phyloP scores from a whole-genome alignment of 805 yeast species.

The Wickerhamiella musiphila region DNA sequence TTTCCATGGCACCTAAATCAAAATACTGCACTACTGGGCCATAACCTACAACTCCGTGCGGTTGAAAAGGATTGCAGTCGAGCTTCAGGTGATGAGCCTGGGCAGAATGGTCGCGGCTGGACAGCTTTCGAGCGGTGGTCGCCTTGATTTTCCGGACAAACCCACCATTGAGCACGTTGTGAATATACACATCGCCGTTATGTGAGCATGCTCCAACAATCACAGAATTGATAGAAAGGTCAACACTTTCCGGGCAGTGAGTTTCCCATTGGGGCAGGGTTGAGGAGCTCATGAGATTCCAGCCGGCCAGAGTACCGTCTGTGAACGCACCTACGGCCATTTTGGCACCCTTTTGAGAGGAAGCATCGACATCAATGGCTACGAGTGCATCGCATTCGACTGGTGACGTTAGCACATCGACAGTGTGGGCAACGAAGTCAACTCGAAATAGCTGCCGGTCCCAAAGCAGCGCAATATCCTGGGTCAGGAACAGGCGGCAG shows the following conservation, averaged over 20 bases:
- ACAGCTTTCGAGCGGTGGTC: conserved; percentile 15
- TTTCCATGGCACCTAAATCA: conserved; percentile 18
- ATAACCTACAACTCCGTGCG: conserved; percentile 17
- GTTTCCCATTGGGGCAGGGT: not conserved
- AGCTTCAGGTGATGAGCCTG: conserved; percentile 13
- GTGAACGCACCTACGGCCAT: conserved; percentile 6
- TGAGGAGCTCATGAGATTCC: conserved; percentile 6
- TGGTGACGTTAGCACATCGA: conserved; percentile 2
- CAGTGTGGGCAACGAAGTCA: conserved; percentile 2
- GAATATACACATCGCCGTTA: conserved; percentile 16
- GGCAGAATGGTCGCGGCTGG: conserved; percentile 12
- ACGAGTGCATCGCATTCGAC: conserved; percentile 1
- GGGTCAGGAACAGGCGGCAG: not conserved
- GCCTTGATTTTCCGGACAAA: conserved; percentile 16
- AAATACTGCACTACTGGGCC: conserved; percentile 17
- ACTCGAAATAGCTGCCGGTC: conserved; percentile 2
- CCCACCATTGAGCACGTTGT: conserved; percentile 17
- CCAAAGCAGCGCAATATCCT: conserved; percentile 6
- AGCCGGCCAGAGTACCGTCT: conserved; percentile 4
- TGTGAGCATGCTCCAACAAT: conserved; percentile 7
- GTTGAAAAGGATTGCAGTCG: conserved; percentile 17
- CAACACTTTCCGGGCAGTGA: conserved; percentile 11
- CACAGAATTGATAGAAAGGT: conserved; percentile 18
- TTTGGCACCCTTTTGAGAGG: conserved; percentile 5
- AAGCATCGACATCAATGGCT: conserved; percentile 9